Conservation (phyloP, 2,329 filamentous ascomycete species). For the Orbilia brochopaga region DNA sequence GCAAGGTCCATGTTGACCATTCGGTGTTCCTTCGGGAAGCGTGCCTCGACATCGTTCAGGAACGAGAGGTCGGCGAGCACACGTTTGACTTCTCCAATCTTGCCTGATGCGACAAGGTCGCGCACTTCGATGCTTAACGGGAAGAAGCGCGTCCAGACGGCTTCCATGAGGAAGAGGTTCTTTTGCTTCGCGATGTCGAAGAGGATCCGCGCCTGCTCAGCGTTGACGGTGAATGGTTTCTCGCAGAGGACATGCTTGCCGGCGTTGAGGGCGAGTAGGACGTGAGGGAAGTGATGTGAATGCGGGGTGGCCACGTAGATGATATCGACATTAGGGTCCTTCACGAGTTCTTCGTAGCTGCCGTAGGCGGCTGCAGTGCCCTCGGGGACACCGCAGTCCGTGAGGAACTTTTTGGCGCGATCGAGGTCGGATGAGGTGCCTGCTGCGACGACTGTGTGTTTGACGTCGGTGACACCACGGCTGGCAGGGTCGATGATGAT, state of each 20-base stretch:
- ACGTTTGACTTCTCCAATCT: slow-evolving; percentile 68
- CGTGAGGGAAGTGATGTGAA: slow-evolving; percentile 91
- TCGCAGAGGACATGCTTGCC: slow-evolving; percentile 90
- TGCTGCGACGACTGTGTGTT: slow-evolving; percentile 78
- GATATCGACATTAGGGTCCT: slow-evolving; percentile 79
- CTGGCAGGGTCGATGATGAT: slow-evolving; percentile 74
- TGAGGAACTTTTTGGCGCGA: slow-evolving; percentile 74
- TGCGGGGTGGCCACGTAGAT: slow-evolving; percentile 90
- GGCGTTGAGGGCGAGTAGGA: slow-evolving; percentile 79
- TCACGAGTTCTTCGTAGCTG: slow-evolving; percentile 80
- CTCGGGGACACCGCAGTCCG: slow-evolving; percentile 71
- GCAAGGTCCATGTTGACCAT: slow-evolving; percentile 82
- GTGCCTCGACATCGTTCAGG: slow-evolving; percentile 68
- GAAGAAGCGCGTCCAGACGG: slow-evolving; percentile 89
- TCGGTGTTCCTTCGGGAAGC: slow-evolving; percentile 69
- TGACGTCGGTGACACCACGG: slow-evolving; percentile 73
- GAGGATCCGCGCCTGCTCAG: slow-evolving; percentile 74
- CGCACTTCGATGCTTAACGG: slow-evolving; percentile 78
- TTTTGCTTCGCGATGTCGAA: slow-evolving; percentile 74
- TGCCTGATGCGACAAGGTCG: slow-evolving; percentile 66
- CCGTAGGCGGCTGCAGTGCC: slow-evolving; percentile 73
- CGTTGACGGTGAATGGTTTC: slow-evolving; percentile 87
- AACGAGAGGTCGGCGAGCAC: slow-evolving; percentile 67
- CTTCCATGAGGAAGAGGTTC: slow-evolving; percentile 80
- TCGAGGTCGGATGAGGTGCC: slow-evolving; percentile 76